Conservation (phyloP, 2,329 filamentous ascomycete species). For the Pseudocercospora vitis region DNA sequence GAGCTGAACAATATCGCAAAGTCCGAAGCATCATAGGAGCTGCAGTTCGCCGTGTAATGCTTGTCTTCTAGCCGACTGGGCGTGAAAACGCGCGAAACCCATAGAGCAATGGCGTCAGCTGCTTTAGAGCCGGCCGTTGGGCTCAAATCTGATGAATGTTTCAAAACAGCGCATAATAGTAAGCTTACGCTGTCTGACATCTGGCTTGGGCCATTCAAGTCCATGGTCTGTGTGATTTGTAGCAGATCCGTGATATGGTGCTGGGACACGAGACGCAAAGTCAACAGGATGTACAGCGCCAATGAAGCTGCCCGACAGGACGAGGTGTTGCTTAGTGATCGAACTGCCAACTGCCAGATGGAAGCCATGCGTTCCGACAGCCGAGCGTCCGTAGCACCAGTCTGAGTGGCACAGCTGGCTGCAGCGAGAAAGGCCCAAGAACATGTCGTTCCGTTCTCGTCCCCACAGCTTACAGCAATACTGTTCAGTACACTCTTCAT, state of each 20-base stretch:
- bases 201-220: slow-evolving; percentile 75
- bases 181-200: slow-evolving; percentile 77
- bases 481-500: slow-evolving; percentile 19
- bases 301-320: slow-evolving; percentile 77
- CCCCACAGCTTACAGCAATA: slow-evolving; percentile 41
- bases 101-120: slow-evolving; percentile 71
- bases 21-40: slow-evolving; percentile 63
- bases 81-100: slow-evolving; percentile 80
- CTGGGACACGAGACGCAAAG: slow-evolving; percentile 65
- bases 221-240: slow-evolving; percentile 73
- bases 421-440: slow-evolving; percentile 87
- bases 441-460: slow-evolving; percentile 66
- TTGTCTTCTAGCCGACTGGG: slow-evolving; percentile 64
- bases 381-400: slow-evolving; percentile 41
- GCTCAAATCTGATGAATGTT: slow-evolving; percentile 64
- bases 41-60: slow-evolving; percentile 64
- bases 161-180: slow-evolving; percentile 69
- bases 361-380: slow-evolving; percentile 64
- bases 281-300: slow-evolving; percentile 68
- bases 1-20: slow-evolving; percentile 68
- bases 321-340: slow-evolving; percentile 67
- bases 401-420: slow-evolving; percentile 57
- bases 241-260: slow-evolving; percentile 67
- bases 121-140: slow-evolving; percentile 67
- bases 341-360: slow-evolving; percentile 71